phyloP scores from a whole-genome alignment of 805 yeast species.

The Candida boidinii region DNA sequence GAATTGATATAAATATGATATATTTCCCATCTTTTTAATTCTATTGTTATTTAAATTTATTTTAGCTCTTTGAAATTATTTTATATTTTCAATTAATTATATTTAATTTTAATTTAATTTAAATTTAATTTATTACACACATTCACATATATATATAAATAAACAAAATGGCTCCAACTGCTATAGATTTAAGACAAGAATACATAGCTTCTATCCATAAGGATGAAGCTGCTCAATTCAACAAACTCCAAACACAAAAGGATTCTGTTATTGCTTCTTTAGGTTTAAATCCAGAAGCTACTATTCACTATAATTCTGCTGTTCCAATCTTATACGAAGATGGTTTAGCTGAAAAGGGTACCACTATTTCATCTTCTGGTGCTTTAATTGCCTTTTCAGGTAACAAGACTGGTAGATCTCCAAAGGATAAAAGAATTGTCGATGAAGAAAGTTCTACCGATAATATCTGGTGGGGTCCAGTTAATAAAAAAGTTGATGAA shows the following conservation, averaged over 20 bases:
- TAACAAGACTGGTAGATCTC: conserved; percentile 94
- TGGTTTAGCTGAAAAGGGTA: conserved; percentile 81
- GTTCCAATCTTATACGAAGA: conserved; percentile 92
- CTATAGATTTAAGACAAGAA: conserved; percentile 26
- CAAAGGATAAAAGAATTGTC: conserved; percentile 95
- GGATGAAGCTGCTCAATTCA: conserved; percentile 14
- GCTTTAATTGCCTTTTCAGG: conserved; percentile 96
- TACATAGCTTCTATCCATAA: conserved; percentile 16
- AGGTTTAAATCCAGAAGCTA: conserved; percentile 51
- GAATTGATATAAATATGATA: too few species aligned
- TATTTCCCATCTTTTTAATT: too few species aligned
- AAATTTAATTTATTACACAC: too few species aligned
- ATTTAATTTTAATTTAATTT: too few species aligned
- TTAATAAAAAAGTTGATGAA: conserved; percentile 88
- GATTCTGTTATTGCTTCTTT: conserved; percentile 25
- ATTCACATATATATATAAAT: too few species aligned
- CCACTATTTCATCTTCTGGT: conserved; percentile 87
- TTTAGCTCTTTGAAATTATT: too few species aligned
- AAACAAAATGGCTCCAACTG: conserved; percentile 30
- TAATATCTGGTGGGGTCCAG: conserved; percentile 99
- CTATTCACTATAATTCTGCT: conserved; percentile 84
- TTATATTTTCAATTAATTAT: too few species aligned
- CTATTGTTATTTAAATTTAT: too few species aligned
- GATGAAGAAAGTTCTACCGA: conserved; percentile 82
- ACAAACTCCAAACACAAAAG: conserved; percentile 18